phyloP scores from a whole-genome alignment of 768 basidiomycete genomes.

The Termitomyces heimii region DNA sequence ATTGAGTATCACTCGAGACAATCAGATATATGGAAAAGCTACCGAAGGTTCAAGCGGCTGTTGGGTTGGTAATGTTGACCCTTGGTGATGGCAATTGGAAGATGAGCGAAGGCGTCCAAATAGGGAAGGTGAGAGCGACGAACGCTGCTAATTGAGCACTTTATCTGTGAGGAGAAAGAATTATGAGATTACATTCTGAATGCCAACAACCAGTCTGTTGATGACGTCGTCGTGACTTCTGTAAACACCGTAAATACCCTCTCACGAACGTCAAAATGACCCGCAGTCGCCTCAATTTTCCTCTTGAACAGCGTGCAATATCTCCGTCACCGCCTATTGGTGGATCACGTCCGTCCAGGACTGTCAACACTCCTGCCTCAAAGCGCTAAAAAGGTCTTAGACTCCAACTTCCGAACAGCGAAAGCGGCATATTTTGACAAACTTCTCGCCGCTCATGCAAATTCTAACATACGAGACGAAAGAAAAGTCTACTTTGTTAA shows the following conservation, averaged over 20 bases:
- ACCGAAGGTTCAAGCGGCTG: constrained; percentile 65
- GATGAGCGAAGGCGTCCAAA: constrained; percentile 79
- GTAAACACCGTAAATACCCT: constrained; percentile 56
- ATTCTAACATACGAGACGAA: constrained; percentile 58
- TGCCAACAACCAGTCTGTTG: constrained; percentile 29
- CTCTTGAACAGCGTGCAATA: constrained; percentile 77
- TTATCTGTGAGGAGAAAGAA: constrained; percentile 49
- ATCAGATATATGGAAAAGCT: constrained; percentile 64
- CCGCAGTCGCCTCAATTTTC: constrained; percentile 69
- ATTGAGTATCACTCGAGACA: constrained; percentile 35
- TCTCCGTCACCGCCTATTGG: constrained; percentile 53
- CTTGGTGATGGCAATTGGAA: constrained; percentile 90
- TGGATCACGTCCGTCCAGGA: constrained; percentile 40
- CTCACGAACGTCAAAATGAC: constrained; percentile 53
- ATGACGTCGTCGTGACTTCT: constrained; percentile 68
- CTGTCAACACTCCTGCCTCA: constrained; percentile 51
- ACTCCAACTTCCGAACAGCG: constrained; percentile 70
- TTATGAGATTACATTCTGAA: not conserved
- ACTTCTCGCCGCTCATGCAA: constrained; percentile 76
- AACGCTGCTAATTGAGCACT: constrained; percentile 68
- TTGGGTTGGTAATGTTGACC: constrained; percentile 55
- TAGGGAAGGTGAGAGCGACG: constrained; percentile 55
- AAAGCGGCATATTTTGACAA: constrained; percentile 85
- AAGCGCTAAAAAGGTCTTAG: constrained; percentile 55
- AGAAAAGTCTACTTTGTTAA: constrained; percentile 37